phyloP scores from a whole-genome alignment of 495 filamentous ascomycete genomes.

The Trichoderma virens region DNA sequence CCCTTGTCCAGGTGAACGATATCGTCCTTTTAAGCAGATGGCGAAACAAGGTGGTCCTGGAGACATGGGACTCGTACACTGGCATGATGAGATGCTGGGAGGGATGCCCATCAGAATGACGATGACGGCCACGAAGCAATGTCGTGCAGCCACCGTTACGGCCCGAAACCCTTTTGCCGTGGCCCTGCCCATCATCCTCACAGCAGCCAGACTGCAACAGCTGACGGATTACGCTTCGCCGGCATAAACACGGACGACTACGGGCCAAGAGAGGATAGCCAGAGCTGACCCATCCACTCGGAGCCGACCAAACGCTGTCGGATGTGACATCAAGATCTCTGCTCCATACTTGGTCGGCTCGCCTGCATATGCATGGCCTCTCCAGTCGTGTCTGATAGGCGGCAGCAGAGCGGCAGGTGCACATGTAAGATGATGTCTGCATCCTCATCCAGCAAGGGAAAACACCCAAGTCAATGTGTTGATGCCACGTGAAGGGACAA shows the following conservation, averaged over 20 bases:
- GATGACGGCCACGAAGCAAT: neutral
- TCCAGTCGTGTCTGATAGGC: neutral
- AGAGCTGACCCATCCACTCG: neutral
- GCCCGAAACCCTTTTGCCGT: neutral
- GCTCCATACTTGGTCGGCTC: neutral
- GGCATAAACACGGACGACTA: too few species aligned
- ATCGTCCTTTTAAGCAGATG: too few species aligned
- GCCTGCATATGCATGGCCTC: slow-evolving; percentile 1
- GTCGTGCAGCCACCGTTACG: neutral
- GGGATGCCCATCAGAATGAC: neutral
- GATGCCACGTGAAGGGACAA: neutral
- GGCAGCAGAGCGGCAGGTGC: neutral
- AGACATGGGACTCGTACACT: too few species aligned
- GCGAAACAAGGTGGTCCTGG: too few species aligned
- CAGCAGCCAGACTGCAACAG: neutral
- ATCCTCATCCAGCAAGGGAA: neutral
- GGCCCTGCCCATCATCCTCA: neutral
- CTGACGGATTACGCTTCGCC: neutral
- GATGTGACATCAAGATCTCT: slow-evolving; percentile 7
- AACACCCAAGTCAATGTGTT: neutral
- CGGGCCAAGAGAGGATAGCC: neutral
- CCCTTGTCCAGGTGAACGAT: too few species aligned
- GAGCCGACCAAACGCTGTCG: neutral
- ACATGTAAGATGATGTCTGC: neutral
- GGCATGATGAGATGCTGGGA: too few species aligned